These are phyloP conservation scores for Tolypocladium guangdongense DNA, from an alignment of 2,329 filamentous ascomycete genomes.

Conservation along the genomic window DNA sequence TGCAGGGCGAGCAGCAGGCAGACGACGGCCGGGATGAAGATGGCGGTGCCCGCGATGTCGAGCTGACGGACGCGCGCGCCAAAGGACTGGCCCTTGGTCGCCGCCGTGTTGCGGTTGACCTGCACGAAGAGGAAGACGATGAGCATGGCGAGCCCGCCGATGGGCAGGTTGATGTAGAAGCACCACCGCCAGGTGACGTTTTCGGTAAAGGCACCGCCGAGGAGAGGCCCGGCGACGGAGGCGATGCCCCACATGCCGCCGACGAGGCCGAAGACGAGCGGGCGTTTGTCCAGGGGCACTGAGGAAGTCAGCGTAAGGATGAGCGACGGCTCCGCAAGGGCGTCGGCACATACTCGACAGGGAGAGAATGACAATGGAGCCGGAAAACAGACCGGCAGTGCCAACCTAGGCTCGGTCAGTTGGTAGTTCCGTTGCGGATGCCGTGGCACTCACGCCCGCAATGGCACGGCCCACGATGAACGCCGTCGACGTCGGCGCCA, in stretches of 20 bases:
- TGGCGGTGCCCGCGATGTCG: constrained; percentile 36
- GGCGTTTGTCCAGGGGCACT: constrained; percentile 43
- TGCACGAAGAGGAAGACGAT: constrained; percentile 37
- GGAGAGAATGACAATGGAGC: constrained; percentile 35
- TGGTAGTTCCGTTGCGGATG: neutral
- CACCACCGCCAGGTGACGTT: constrained; percentile 42
- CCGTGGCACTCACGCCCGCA: constrained; percentile 25
- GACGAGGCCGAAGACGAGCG: constrained; percentile 42
- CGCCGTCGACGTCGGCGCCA: constrained; percentile 32
- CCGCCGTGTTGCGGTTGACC: constrained; percentile 24
- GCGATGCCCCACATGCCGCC: constrained; percentile 47
- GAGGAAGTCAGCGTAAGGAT: neutral
- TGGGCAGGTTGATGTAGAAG: constrained; percentile 36
- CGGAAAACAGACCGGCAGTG: constrained; percentile 38
- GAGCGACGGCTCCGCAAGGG: neutral
- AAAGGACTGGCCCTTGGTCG: constrained; percentile 21
- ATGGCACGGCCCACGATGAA: constrained; percentile 43
- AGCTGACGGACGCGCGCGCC: constrained; percentile 30
- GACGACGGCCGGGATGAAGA: constrained; percentile 41
- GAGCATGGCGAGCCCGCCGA: constrained; percentile 34
- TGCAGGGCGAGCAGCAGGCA: constrained; percentile 44
- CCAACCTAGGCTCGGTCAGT: constrained; percentile 26
- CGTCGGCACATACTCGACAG: constrained; percentile 22
- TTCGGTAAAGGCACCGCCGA: constrained; percentile 40
- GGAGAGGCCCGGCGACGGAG: constrained; percentile 36